Base-by-base conservation (phyloP, 164 flowering plant genomes). In the Tinospora cordifolia region DNA sequence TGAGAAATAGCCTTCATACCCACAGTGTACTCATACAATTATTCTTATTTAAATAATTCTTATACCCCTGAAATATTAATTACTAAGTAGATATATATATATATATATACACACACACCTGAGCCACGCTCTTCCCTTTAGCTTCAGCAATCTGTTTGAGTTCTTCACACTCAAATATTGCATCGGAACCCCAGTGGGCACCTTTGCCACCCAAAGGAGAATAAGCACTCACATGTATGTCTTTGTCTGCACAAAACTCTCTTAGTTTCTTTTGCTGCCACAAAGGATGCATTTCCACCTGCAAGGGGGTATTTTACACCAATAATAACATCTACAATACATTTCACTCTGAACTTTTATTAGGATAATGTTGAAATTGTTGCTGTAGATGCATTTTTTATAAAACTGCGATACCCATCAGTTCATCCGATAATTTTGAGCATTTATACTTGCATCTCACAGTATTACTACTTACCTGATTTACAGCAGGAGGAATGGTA, bases 261-360 rank as follows among this genome's bases (percentile, higher is more conserved):
- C 68, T 65, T 26, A 65, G 27, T 25, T 65, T 39, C 25, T 6
- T 40, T 65, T 65, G 68, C 46, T 65, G 68, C 68, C 68, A 65
- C 1, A 65, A 21, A 8, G 68, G 68, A 34, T 65, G 47, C 51
- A 65, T 39, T 41, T 65, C 68, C 26, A 65, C 68, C 68, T 65
- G 17, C 40, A 5, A 15, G n/a, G n/a, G n/a, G n/a, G n/a, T n/a
- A 30, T 30, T 30, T 30, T 30, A 1, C 2, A 30, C 36, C 36
- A 30, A 30, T 4, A 30, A 30, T 2, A 30, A 4, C 36, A 30
- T 30, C 2, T 30, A 30, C 36, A 30, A 30, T 30, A 30, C n/a
- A n/a, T n/a, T n/a, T n/a, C n/a, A n/a, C n/a, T n/a, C n/a, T n/a
- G n/a, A n/a, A n/a, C n/a, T n/a, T n/a, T n/a, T n/a, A n/a, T n/a